phyloP scores from a whole-genome alignment of 2,329 filamentous ascomycete species.

The Monosporascus cannonballus region DNA sequence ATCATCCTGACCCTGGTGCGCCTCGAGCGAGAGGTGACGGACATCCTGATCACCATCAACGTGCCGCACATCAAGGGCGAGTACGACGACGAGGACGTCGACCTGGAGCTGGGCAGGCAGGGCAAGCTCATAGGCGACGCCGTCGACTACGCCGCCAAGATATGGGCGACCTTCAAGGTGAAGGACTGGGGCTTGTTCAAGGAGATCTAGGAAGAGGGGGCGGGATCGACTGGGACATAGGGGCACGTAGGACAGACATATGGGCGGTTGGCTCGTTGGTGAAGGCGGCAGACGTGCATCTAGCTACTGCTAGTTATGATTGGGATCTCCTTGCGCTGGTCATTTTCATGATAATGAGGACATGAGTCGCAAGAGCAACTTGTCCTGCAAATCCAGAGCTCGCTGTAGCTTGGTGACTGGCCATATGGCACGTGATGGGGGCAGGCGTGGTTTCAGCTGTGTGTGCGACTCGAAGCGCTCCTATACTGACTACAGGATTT shows the following conservation, averaged over 20 bases:
- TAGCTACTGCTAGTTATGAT: no score
- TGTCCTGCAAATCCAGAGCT: not conserved
- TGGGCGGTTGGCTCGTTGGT: not conserved
- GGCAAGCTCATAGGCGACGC: conserved; percentile 63
- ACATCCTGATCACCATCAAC: conserved; percentile 81
- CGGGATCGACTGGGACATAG: not conserved
- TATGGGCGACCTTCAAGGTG: conserved; percentile 70
- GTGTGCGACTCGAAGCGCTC: no score
- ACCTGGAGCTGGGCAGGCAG: conserved; percentile 57
- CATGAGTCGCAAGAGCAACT: not conserved
- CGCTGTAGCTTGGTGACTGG: no score
- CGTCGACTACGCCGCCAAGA: conserved; percentile 59
- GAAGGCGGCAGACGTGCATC: not conserved
- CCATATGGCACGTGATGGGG: no score
- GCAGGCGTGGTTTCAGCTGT: no score
- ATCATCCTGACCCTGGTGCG: conserved; percentile 74
- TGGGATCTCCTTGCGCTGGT: not conserved
- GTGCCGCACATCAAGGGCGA: conserved; percentile 75
- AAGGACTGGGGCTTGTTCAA: conserved; percentile 75
- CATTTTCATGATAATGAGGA: not conserved
- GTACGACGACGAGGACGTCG: conserved; percentile 67
- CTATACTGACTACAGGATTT: no score
- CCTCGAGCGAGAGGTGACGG: conserved; percentile 67
- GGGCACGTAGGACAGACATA: not conserved
- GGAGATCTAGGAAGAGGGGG: conserved; percentile 22